Percentiles rank a stretch among this genome's conserved stretches.
These are phyloP conservation scores for Auriscalpium microsporum DNA, from an alignment of 768 basidiomycete species.

Conservation along the genomic window DNA sequence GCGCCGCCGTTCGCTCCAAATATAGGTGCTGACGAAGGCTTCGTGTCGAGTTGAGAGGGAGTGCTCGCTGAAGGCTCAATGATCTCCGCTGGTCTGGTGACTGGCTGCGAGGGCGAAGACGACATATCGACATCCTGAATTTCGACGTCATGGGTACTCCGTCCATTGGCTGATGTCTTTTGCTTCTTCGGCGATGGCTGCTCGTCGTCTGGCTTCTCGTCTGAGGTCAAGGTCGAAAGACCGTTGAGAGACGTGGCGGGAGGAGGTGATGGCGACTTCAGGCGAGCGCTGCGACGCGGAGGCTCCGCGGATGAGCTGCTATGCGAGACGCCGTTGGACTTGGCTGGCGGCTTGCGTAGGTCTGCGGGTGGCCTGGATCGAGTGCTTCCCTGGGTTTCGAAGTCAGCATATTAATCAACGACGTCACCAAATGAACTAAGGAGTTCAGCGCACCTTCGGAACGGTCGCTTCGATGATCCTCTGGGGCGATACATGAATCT, in stretches of 20 bases:
- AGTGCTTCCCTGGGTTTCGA: constrained; percentile 54
- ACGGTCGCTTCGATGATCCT: constrained; percentile 72
- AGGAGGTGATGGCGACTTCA: constrained; percentile 15
- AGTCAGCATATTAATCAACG: too few species aligned
- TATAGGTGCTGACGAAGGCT: constrained; percentile 11
- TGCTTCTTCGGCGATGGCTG: constrained; percentile 36
- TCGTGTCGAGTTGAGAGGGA: constrained; percentile 16
- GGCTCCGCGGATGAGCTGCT: constrained; percentile 7
- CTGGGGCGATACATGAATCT: constrained; percentile 39
- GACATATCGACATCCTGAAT: constrained; percentile 27
- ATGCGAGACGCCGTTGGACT: constrained; percentile 9
- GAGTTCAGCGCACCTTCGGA: constrained; percentile 30
- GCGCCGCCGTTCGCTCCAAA: constrained; percentile 15
- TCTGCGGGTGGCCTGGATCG: constrained; percentile 64
- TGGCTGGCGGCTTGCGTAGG: constrained; percentile 25
- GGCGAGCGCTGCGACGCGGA: constrained; percentile 17
- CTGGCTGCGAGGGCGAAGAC: constrained; percentile 11
- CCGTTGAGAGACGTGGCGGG: background rate
- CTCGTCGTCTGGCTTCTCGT: constrained; percentile 34
- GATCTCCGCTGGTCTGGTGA: constrained; percentile 29
- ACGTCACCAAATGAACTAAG: too few species aligned
- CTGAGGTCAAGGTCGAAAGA: constrained; percentile 10
- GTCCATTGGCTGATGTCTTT: constrained; percentile 27
- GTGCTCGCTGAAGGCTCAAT: constrained; percentile 28
- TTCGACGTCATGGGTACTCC: constrained; percentile 21